Percentiles rank a stretch among this genome's conserved stretches.
Evolutionary conservation across 371 early-diverging fungal genomes (phyloP).

Genomic region (Apophysomyces sp.): DNA sequence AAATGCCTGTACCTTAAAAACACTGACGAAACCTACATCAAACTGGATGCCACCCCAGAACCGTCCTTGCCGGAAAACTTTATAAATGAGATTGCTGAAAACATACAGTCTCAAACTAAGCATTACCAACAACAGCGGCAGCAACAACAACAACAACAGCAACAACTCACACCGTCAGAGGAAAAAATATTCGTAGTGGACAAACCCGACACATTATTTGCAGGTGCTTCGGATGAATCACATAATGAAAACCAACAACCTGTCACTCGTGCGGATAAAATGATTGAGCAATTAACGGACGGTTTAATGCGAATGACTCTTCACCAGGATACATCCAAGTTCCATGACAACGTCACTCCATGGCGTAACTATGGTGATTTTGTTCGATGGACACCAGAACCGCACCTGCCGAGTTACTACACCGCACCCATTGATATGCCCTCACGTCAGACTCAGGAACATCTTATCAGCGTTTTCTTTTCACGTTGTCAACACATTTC

Average conservation of each 20-base stretch:
- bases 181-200: conserved; percentile 21
- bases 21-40: conserved; percentile 47
- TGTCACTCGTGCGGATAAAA: conserved; percentile 31
- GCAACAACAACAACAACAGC: conserved; percentile 6
- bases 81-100: conserved; percentile 28
- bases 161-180: background rate
- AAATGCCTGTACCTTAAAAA: conserved; percentile 49
- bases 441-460: conserved; percentile 34
- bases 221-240: conserved; percentile 6
- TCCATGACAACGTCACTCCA: conserved; percentile 20
- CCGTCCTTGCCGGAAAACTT: conserved; percentile 17
- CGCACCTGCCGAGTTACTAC: conserved; percentile 13
- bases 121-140: conserved; percentile 7
- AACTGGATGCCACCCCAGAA: conserved; percentile 34
- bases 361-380: conserved; percentile 31
- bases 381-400: conserved; percentile 28
- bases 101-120: conserved; percentile 11
- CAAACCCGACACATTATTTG: conserved; percentile 28
- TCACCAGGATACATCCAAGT: conserved; percentile 22
- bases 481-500: conserved; percentile 31
- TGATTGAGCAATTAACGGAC: conserved; percentile 45
- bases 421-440: conserved; percentile 44
- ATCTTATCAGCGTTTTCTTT: conserved; percentile 37
- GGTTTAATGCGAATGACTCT: conserved; percentile 36
- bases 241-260: background rate